Base-by-base conservation (phyloP, 1,284 basidiomycete genomes). In the Dichomitus squalens region DNA sequence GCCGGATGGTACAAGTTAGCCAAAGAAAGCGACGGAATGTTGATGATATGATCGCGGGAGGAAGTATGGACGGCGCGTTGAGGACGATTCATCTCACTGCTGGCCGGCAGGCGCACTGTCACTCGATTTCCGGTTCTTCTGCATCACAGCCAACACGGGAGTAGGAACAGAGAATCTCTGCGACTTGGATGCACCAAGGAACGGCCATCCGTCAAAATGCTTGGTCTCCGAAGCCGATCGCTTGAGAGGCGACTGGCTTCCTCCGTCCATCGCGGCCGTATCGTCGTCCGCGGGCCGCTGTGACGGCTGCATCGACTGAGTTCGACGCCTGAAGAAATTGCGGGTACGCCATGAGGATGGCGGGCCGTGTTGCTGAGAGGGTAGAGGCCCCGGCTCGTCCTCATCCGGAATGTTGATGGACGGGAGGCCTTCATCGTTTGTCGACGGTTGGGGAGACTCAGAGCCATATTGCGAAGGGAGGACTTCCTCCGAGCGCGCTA, bases 161-260 rank as follows among this genome's bases (percentile, higher is more conserved):
- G 59, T 59, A 12, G 62, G 57, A 18, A 61, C 62, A 12, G 62
- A 64, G 51, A 64, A 64, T 12, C 62, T 57, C 46, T 64, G 62
- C 8, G 57, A 16, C 41, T 53, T 64, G 11, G 58, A 56, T 14
- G 44, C 40, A 18, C 55, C 52, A 14, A 55, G 50, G 57, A 60
- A 69, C 27, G 68, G 66, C 68, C 68, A 69, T 1, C 60, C 66
- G 41, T 69, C 68, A 52, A 67, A 67, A 11, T 60, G 63, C 55
- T 64, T 66, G 34, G 57, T 39, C 33, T 68, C 67, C 3, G 58
- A 63, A 20, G 55, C 49, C 14, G 66, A 51, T 25, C 66, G 63
- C 38, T 62, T 66, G 36, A 62, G 53, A 21, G 44, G 8, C 8
- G 44, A 20, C 7, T n/a, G 44, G n/a, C 29, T 20, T 59, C 40